Base-by-base conservation (phyloP, 2,329 filamentous ascomycete genomes). In the Blastomyces silverae region DNA sequence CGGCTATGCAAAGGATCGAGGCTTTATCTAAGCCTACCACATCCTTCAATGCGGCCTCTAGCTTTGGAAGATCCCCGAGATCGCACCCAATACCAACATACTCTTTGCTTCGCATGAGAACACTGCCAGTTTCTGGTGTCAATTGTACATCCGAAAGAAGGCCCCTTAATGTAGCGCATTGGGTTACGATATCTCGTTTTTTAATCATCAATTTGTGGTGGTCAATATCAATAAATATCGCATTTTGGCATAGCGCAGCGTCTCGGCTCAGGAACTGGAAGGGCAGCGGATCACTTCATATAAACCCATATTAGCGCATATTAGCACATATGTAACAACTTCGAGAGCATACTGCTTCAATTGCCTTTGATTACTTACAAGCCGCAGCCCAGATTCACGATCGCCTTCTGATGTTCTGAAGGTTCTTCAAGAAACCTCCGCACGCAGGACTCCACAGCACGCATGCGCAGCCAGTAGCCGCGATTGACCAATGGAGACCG, bases 401-500 rank as follows among this genome's bases (percentile, higher is more conserved):
- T 82, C 4, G 92, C 82, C 74, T 91, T 95, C 50, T 77, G 77
- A 67, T 84, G 87, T 42, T 80, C 80, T 22, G 79, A 77, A 8
- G 81, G 72, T 64, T 80, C 79, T 66, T 82, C 77, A n/a, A 96
- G 80, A 70, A 96, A 96, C n/a, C 83, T 80, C 25, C 83, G 83
- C 22, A 96, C 87, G 5, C 87, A 82, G 67, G 87, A 82, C 72
- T 95, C 90, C 65, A 97, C 87, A 20, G 90, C 88, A 73, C 89
- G 88, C 80, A 96, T 89, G 39, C 92, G 86, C 48, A 97, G 79
- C 85, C 91, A 91, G 73, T 96, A 96, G 60, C 91, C 91, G 57
- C 92, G 85, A 75, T 96, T 96, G 72, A 96, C 94, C 62, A 96
- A 81, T 0, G 93, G 92, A n/a, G 91, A 87, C 59, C 92, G 83